Conservation (phyloP, 441 rosid species). For the Corymbia citriodora region DNA sequence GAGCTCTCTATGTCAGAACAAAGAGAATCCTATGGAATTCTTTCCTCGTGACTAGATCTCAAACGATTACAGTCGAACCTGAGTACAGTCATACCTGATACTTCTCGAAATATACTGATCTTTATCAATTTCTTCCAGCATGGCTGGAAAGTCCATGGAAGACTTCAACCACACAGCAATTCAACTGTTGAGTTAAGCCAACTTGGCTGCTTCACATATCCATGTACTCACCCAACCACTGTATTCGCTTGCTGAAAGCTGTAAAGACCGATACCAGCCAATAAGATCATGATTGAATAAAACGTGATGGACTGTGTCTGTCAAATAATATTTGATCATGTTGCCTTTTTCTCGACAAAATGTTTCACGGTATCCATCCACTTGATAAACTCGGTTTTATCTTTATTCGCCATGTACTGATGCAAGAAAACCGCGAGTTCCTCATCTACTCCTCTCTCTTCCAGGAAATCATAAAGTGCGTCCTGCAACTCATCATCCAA, state of each 20-base stretch:
- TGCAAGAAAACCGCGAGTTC: conserved; percentile 73
- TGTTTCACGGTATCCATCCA: conserved; percentile 73
- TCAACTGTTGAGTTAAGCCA: background rate
- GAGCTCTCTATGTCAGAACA: background rate
- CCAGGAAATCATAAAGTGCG: conserved; percentile 57
- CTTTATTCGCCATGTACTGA: conserved; percentile 46
- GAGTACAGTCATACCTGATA: background rate
- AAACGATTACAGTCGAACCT: background rate
- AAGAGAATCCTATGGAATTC: background rate
- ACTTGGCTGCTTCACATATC: background rate
- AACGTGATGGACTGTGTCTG: background rate
- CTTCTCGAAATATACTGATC: background rate
- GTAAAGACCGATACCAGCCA: background rate
- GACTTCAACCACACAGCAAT: background rate
- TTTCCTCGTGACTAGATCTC: background rate
- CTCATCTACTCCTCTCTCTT: conserved; percentile 58
- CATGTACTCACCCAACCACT: background rate
- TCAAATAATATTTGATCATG: background rate
- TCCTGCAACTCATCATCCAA: conserved; percentile 72
- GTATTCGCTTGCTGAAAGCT: background rate
- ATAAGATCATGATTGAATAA: background rate
- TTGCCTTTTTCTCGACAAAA: conserved; percentile 38
- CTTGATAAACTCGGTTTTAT: conserved; percentile 17
- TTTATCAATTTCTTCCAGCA: background rate
- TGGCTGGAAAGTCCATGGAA: background rate